Base-by-base conservation (phyloP, 257 asterid genomes). In the Anisodus acutangulus region DNA sequence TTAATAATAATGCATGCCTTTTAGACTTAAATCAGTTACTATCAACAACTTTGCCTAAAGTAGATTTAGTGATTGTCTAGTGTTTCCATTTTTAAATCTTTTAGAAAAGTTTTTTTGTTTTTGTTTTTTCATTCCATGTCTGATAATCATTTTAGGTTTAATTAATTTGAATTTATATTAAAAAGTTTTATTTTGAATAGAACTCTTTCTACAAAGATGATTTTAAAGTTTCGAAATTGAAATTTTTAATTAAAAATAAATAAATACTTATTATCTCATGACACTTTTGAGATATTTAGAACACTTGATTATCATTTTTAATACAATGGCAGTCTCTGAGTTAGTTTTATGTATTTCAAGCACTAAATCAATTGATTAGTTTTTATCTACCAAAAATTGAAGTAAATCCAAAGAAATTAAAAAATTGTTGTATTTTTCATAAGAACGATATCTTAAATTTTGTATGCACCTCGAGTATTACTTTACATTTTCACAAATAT, bases 21-120 rank as follows among this genome's bases (percentile, higher is more conserved):
- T 26, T 26, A 51, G 7, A 53, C 15, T 51, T 76, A 16, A 72
- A 26, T 57, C 58, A 16, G 13, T 57, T 8, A n/a, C 35, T 31
- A 31, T 78, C 6, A 66, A n/a, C 60, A 7, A 57, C 55, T 5
- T 16, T 53, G 72, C 11, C 6, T 19, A 22, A 51, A 76, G 45
- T 15, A 69, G 5, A 22, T 80, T 62, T 79, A 88, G 92, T 85
- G 93, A 82, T 1, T 76, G 84, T 88, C 90, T 8, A 89, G 90
- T 91, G 90, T 88, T 31, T 74, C 62, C 81, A 76, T 76, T 26
- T 76, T 76, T 12, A 13, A 4, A 31, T 22, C 47, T 53, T 76
- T 51, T 53, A 12, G 4, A 12, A 26, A 76, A 76, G 81, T 26
- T 26, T 43, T 39, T 17, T 58, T 2, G 5, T 66, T 37, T 4